Base-by-base conservation (phyloP, 2,329 filamentous ascomycete genomes). In the Talaromyces sp. region DNA sequence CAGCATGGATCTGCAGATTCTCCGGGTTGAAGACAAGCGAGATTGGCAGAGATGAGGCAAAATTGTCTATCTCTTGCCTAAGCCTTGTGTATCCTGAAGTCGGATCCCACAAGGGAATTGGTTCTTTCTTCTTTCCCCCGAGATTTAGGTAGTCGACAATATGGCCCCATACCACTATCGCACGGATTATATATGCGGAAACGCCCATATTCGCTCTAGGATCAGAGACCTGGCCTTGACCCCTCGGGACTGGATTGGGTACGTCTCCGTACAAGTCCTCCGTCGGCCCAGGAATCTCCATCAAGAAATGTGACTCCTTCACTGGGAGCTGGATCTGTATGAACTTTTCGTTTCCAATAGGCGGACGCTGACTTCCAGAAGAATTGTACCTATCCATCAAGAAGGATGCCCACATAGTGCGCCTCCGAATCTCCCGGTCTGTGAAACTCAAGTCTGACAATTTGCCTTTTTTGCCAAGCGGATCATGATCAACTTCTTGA, bases 371-470 rank as follows among this genome's bases (percentile, higher is more conserved):
- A 2, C 92, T 96, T 1, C 95, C 93, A 1, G 93, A 97, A 0
- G 93, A 97, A 76, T 96, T 97, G 80, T 97, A 97, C 0, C 93
- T 87, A 73, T 99, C 95, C 93, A 98, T 97, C 62, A 97, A 77
- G 71, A 96, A 96, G 73, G 93, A 98, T 12, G 93, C 91, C 95
- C 95, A 99, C 93, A 99, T 98, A 2, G 92, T 95, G 62, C 95
- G 86, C 68, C 95, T 83, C 64, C 95, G 85, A 60, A 98, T 97
- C 74, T 99, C 95, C 31, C 92, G 88, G 74, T 98, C 95, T 16
- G 93, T 92, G 68, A 95, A 95, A 72, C 92, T 96, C 59, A 95
- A 83, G 66, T 89, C 86, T 1, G 83, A 82, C 12, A 84, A 81
- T 40, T 80, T 79, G 18, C 70, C 73, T 44, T 84, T 84, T n/a